phyloP scores from a whole-genome alignment of 192 early-diverging fungal species.

The Neocallimastix lanati region DNA sequence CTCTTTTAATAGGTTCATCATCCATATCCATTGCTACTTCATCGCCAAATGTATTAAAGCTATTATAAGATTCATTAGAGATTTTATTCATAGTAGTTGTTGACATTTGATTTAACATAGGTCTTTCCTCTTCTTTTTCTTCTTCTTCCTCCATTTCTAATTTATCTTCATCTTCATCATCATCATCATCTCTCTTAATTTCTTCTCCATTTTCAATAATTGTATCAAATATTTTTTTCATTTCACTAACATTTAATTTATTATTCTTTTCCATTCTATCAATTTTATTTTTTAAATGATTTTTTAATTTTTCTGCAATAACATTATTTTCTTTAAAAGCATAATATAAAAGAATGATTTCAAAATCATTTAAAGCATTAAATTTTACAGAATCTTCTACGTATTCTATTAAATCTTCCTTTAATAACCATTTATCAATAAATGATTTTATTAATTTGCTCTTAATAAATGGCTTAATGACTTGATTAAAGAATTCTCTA shows the following conservation, averaged over 20 bases:
- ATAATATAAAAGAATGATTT: background rate
- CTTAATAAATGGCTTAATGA: background rate
- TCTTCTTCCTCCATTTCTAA: background rate
- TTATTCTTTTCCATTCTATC: background rate
- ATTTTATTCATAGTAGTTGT: too few relatives aligned
- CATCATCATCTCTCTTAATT: background rate
- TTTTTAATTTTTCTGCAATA: background rate
- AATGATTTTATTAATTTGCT: background rate
- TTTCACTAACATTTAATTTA: background rate
- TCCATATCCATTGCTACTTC: too few relatives aligned
- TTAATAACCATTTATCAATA: background rate
- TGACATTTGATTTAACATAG: too few relatives aligned
- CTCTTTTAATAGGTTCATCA: too few relatives aligned
- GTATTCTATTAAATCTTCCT: background rate
- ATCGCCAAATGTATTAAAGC: too few relatives aligned
- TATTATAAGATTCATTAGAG: too few relatives aligned
- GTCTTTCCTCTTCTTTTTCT: background rate
- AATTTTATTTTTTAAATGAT: background rate
- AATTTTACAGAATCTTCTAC: background rate
- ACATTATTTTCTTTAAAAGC: background rate
- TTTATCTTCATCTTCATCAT: background rate
- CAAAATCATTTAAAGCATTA: background rate
- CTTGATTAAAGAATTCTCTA: background rate
- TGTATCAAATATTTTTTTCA: background rate
- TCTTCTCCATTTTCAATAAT: background rate